A percentile compares a stretch with the other conserved stretches of the same genome.
These are phyloP conservation scores for Aspergillus carbonarius DNA, from an alignment of 2,329 filamentous ascomycete species.

Conservation along the genomic window DNA sequence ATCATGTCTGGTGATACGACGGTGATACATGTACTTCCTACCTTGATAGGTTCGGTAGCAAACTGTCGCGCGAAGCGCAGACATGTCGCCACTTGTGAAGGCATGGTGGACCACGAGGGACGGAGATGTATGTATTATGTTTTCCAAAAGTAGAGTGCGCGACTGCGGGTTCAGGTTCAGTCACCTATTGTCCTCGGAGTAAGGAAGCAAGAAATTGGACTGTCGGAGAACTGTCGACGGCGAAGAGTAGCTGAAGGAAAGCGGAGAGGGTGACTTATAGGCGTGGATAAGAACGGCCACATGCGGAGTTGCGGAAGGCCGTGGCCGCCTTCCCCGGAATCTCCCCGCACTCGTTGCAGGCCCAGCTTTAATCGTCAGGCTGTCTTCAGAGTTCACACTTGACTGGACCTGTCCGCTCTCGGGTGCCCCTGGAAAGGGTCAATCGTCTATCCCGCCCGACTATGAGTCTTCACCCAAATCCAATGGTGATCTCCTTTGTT, in stretches of 20 bases:
- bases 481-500: too few species aligned
- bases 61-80: constrained; percentile 41
- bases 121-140: not conserved
- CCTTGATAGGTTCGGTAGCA: constrained; percentile 36
- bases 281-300: constrained; percentile 8
- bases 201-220: not conserved
- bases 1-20: not conserved
- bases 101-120: constrained; percentile 28
- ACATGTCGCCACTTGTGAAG: constrained; percentile 39
- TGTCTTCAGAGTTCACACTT: too few species aligned
- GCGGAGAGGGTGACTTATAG: not conserved
- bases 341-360: constrained; percentile 14
- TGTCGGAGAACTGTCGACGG: not conserved
- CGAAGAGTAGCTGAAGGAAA: not conserved
- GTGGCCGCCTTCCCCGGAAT: constrained; percentile 17
- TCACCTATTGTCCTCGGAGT: not conserved
- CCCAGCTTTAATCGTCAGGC: not conserved
- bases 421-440: too few species aligned
- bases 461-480: too few species aligned
- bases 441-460: too few species aligned
- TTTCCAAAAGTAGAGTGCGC: not conserved
- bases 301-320: constrained; percentile 23
- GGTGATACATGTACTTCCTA: constrained; percentile 15
- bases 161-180: not conserved
- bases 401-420: too few species aligned